Percentiles rank a stretch among this genome's conserved stretches.
phyloP scores from a whole-genome alignment of 352 stramenopile genomes.

The Blastocystis sp. region DNA sequence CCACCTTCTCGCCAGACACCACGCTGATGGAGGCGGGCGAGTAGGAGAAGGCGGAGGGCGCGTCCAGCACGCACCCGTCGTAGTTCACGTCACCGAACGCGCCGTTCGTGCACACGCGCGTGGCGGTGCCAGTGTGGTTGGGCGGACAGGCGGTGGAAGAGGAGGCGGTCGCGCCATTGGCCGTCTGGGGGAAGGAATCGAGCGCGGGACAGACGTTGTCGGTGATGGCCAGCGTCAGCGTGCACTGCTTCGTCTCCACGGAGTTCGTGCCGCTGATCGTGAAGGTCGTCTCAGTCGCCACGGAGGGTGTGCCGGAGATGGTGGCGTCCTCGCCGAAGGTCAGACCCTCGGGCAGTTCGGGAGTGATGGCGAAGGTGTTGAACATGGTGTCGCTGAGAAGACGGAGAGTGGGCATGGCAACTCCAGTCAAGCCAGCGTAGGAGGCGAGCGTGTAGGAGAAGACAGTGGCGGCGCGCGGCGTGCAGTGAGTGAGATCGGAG shows the following conservation, averaged over 20 bases:
- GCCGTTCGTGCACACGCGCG: slow-evolving; percentile 7
- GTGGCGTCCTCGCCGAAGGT: background rate
- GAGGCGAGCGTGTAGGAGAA: slow-evolving; percentile 47
- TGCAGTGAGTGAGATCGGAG: slow-evolving; percentile 35
- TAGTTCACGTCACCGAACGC: slow-evolving; percentile 2
- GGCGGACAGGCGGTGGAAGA: background rate
- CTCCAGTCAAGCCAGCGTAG: background rate
- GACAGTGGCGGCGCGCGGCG: background rate
- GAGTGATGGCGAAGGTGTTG: slow-evolving; percentile 1
- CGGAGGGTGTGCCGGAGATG: slow-evolving; percentile 40
- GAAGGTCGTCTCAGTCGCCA: background rate
- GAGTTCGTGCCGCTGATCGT: background rate
- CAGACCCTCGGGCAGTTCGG: background rate
- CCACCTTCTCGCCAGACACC: too few relatives aligned
- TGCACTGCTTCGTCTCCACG: background rate
- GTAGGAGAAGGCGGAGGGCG: slow-evolving; percentile 19
- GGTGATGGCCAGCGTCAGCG: slow-evolving; percentile 17
- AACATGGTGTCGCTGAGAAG: slow-evolving; percentile 9
- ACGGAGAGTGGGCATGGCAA: background rate
- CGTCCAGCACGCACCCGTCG: background rate
- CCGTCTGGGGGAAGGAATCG: slow-evolving; percentile 16
- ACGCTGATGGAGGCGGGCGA: too few relatives aligned
- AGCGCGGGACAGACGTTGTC: slow-evolving; percentile 7
- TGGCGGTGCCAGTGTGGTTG: slow-evolving; percentile 3
- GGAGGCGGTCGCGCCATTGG: slow-evolving; percentile 18